A percentile compares a stretch with the other conserved stretches of the same genome.
These are phyloP conservation scores for Pyrenophora graminea DNA, from an alignment of 2,329 filamentous ascomycete species.

Conservation along the genomic window DNA sequence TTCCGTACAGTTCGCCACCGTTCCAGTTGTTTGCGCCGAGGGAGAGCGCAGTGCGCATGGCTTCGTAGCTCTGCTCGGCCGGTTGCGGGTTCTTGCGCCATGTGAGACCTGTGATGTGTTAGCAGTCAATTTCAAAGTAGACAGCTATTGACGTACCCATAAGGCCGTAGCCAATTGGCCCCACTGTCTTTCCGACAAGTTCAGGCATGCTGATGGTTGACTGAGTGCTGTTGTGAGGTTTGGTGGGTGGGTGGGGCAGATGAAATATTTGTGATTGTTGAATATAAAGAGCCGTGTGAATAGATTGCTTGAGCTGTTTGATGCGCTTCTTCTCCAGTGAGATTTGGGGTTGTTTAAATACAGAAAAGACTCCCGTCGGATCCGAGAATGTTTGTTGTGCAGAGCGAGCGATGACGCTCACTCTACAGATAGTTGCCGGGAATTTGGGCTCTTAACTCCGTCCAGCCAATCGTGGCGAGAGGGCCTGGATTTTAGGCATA, in stretches of 20 bases:
- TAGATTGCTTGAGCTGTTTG: not conserved
- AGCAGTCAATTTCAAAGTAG: conserved; percentile 5
- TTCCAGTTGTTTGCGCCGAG: conserved; percentile 56
- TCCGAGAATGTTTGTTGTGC: conserved; percentile 4
- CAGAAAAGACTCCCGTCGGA: not conserved
- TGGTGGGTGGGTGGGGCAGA: conserved; percentile 6
- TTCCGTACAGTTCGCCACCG: conserved; percentile 56
- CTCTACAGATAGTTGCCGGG: not conserved
- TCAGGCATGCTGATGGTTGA: conserved; percentile 35
- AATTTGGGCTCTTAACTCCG: conserved; percentile 2
- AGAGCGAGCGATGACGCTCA: conserved; percentile 6
- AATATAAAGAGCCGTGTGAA: not conserved
- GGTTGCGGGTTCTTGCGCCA: conserved; percentile 49
- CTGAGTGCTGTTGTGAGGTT: not conserved
- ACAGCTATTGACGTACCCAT: conserved; percentile 46
- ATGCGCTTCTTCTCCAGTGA: not conserved
- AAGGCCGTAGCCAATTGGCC: conserved; percentile 52
- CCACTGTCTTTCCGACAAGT: conserved; percentile 45
- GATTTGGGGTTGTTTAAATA: conserved; percentile 1
- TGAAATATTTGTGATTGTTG: conserved; percentile 1
- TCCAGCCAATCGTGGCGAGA: conserved; percentile 5
- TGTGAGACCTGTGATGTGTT: conserved; percentile 47
- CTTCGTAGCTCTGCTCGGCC: conserved; percentile 47
- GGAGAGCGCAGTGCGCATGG: conserved; percentile 51
- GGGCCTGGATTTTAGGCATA: not conserved